Percentiles rank a stretch among this genome's conserved stretches.
phyloP scores from a whole-genome alignment of 306 rosid genomes.

The Erythrophleum fordii region DNA sequence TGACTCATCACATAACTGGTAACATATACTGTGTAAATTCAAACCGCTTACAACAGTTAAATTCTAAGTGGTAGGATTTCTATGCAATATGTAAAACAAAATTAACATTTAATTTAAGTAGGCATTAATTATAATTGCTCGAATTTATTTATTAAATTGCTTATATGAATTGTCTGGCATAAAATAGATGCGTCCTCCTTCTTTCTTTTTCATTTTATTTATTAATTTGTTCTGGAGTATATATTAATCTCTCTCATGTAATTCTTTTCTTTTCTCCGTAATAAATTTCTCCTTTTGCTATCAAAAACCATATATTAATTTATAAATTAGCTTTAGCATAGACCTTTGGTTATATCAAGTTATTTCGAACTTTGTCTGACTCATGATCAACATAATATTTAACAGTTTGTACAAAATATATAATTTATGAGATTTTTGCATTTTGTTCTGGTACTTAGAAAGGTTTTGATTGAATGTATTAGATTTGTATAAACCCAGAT shows the following conservation, averaged over 20 bases:
- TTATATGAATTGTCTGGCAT: slow-evolving; percentile 1
- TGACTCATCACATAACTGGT: slow-evolving; percentile 35
- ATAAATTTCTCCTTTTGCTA: background rate
- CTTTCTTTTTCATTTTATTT: background rate
- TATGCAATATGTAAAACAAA: slow-evolving; percentile 7
- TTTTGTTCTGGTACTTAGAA: background rate
- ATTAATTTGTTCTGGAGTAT: slow-evolving; percentile 13
- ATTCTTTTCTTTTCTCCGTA: background rate
- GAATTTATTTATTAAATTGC: background rate
- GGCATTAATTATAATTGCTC: background rate
- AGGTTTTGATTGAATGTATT: slow-evolving; percentile 3
- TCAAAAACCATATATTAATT: background rate
- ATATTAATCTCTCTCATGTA: background rate
- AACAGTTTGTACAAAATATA: background rate
- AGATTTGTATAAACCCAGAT: slow-evolving; percentile 1
- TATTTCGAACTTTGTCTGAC: slow-evolving; percentile 15
- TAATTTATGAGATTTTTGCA: background rate
- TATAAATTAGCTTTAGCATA: slow-evolving; percentile 1
- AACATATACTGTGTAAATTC: slow-evolving; percentile 28
- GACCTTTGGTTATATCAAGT: slow-evolving; percentile 10
- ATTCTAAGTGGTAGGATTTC: slow-evolving; percentile 11
- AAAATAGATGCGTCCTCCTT: background rate
- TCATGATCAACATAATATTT: background rate
- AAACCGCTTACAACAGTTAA: background rate
- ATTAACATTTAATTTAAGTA: background rate